These are phyloP conservation scores for Echinosophora koreensis DNA, from an alignment of 306 rosid species.

Conservation along the genomic window DNA sequence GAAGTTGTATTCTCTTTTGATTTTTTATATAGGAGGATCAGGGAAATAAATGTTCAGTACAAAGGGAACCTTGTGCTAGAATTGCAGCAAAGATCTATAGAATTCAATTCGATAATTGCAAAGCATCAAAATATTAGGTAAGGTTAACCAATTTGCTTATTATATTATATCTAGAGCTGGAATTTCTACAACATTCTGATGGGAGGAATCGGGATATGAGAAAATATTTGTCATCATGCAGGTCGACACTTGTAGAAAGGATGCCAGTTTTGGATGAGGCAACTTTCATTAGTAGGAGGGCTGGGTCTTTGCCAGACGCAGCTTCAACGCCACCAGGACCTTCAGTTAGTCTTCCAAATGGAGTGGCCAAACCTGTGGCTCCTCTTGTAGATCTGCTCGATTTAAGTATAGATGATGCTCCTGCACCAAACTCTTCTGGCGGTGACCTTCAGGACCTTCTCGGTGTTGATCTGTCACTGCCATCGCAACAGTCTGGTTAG, in stretches of 20 bases:
- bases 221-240: constrained; percentile 49
- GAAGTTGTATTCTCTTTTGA: constrained; percentile 41
- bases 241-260: constrained; percentile 87
- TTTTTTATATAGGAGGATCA: constrained; percentile 75
- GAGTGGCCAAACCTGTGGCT: constrained; percentile 72
- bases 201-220: constrained; percentile 7
- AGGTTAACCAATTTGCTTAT: constrained; percentile 30
- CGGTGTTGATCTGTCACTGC: constrained; percentile 72
- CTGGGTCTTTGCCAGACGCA: constrained; percentile 66
- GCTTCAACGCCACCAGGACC: constrained; percentile 63
- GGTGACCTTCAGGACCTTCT: constrained; percentile 92
- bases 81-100: constrained; percentile 99
- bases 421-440: constrained; percentile 83
- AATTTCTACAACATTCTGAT: constrained; percentile 10
- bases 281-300: constrained; percentile 77
- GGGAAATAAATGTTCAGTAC: constrained; percentile 72
- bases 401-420: constrained; percentile 78
- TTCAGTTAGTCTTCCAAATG: constrained; percentile 81
- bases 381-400: constrained; percentile 95
- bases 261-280: constrained; percentile 98
- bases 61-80: constrained; percentile 92
- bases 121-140: constrained; percentile 91
- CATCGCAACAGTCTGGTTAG: constrained; percentile 79
- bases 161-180: constrained; percentile 28
- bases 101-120: constrained; percentile 75